These are phyloP conservation scores for Verbena officinalis DNA, from an alignment of 257 asterid species.

Conservation along the genomic window DNA sequence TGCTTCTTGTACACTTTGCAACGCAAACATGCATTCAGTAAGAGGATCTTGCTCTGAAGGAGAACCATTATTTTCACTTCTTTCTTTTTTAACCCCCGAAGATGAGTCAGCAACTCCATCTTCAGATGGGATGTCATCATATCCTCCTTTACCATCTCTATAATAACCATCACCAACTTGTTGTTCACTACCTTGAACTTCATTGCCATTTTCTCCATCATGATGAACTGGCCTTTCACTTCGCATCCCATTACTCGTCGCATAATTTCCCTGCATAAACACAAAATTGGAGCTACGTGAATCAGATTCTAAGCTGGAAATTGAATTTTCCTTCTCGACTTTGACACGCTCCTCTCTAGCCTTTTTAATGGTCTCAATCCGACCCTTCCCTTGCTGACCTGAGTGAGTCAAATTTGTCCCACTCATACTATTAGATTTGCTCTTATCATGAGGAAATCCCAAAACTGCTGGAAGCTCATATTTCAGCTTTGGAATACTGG, in stretches of 20 bases:
- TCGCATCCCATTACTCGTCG: conserved; percentile 51
- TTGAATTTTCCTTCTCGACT: conserved; percentile 72
- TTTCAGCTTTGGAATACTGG: conserved; percentile 50
- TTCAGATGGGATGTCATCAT: conserved; percentile 42
- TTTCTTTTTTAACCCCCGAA: conserved; percentile 43
- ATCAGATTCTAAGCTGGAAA: conserved; percentile 82
- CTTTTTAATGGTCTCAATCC: conserved; percentile 55
- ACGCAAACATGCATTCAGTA: conserved; percentile 46
- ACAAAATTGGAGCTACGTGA: conserved; percentile 62
- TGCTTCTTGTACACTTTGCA: conserved; percentile 69
- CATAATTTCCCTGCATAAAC: conserved; percentile 52
- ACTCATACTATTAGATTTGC: conserved; percentile 39
- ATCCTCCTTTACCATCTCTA: conserved; percentile 44
- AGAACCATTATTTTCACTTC: conserved; percentile 42
- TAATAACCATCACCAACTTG: conserved; percentile 6
- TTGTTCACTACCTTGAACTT: conserved; percentile 36
- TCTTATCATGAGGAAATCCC: conserved; percentile 42
- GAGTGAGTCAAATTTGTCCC: conserved; percentile 48
- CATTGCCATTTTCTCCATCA: conserved; percentile 60
- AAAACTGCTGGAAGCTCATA: conserved; percentile 33
- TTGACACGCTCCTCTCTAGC: conserved; percentile 64
- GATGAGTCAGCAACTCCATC: conserved; percentile 51
- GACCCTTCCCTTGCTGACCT: conserved; percentile 47
- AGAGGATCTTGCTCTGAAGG: conserved; percentile 57
- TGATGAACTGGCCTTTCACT: conserved; percentile 38